Evolutionary conservation across 1,284 basidiomycete genomes (phyloP), one percentile per base, ranked within the genome.

Genomic region (Rhizoctonia solani): DNA sequence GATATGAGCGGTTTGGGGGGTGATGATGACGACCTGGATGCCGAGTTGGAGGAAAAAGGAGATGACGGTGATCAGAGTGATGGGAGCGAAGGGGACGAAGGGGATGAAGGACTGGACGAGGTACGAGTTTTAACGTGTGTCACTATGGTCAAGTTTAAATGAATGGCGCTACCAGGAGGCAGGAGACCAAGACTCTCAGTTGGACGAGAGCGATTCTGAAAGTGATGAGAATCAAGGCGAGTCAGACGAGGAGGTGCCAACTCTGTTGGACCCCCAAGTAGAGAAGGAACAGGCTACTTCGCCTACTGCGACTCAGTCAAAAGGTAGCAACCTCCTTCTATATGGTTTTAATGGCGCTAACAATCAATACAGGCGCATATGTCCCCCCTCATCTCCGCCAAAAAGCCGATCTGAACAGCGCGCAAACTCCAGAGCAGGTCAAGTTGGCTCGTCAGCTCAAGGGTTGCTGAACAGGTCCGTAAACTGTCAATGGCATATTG

Each of bases 401-500:
- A 68, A 49, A 73, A 72, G 73, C 78, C 54, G 54, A 70, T 34
- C 69, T 13, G 2, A 16, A 16, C 14, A 78, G 73, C 66, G 76
- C 75, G 68, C 79, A 76, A 61, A 83, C 79, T 0, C 87, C 88
- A 71, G 81, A 79, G 39, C 77, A 83, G 47, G 69, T 81, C 8
- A 93, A 92, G 76, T 81, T 98, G 23, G 86, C 82, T 5, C 84
- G 89, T 59, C 91, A 91, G 72, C 78, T 93, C 13, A 95, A 97
- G 77, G 95, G 95, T 79, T 93, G 8, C 82, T 98, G 54, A 98
- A 98, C 77, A 84, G 92, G 88, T 92, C 74, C 68, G 80, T 72
- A 13, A n/a, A 19, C 6, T 39, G 39, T 19, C 21, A n/a, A 50
- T 29, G 13, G 30, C 3, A 32, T 39, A 27, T 53, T 47, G 68